Conservation (phyloP, 257 asterid species). For the Lantana camara region DNA sequence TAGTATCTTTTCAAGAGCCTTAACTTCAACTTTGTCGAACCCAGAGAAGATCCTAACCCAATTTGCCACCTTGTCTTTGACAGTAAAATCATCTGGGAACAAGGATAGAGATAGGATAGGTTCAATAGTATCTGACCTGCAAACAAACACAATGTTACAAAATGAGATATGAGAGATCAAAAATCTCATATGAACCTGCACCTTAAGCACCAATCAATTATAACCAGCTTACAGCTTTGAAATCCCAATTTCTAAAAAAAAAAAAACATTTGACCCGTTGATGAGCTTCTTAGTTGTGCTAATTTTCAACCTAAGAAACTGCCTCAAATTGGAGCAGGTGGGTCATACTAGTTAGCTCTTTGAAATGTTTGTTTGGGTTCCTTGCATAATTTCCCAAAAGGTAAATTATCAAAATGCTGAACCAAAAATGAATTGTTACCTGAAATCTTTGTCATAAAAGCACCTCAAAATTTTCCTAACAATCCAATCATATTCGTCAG, state of each 20-base stretch:
- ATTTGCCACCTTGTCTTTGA: constrained; percentile 64
- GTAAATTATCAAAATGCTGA: constrained; percentile 14
- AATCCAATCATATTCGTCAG: constrained; percentile 81
- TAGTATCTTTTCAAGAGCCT: constrained; percentile 94
- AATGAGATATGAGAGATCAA: constrained; percentile 13
- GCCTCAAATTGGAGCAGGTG: not conserved
- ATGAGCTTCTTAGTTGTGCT: constrained; percentile 11
- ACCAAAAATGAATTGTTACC: constrained; percentile 49
- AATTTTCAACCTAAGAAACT: constrained; percentile 20
- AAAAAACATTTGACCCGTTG: constrained; percentile 12
- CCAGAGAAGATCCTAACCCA: constrained; percentile 80
- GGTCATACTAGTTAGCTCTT: constrained; percentile 2
- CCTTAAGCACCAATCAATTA: constrained; percentile 13
- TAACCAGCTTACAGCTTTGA: constrained; percentile 15
- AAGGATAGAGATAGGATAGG: constrained; percentile 72
- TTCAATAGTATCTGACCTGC: constrained; percentile 93
- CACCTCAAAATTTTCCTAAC: constrained; percentile 91
- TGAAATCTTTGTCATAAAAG: constrained; percentile 96
- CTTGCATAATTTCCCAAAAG: constrained; percentile 10
- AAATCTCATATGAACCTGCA: not conserved
- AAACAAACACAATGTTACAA: constrained; percentile 24
- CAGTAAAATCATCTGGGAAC: constrained; percentile 76
- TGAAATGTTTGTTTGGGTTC: constrained; percentile 16
- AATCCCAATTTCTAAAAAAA: constrained; percentile 5
- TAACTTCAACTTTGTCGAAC: constrained; percentile 88